Conservation (phyloP, 495 filamentous ascomycete species). For the Trichoderma reesei region DNA sequence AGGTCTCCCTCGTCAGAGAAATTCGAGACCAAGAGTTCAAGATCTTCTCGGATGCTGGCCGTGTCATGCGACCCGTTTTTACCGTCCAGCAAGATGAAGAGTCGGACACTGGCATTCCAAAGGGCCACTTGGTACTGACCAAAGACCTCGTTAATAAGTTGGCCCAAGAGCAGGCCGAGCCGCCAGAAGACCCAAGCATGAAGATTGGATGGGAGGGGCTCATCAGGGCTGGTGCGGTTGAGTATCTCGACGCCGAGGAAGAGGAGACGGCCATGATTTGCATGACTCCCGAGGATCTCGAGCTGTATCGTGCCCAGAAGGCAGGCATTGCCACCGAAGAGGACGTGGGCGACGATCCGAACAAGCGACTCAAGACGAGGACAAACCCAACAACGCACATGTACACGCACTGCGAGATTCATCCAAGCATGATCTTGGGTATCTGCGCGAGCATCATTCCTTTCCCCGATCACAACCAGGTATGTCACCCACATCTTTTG, state of each 20-base stretch:
- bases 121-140: slow-evolving; percentile 69
- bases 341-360: slow-evolving; percentile 31
- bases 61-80: slow-evolving; percentile 86
- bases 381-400: slow-evolving; percentile 73
- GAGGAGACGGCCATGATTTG: slow-evolving; percentile 98
- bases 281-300: slow-evolving; percentile 94
- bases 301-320: slow-evolving; percentile 46
- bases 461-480: slow-evolving; percentile 97
- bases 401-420: slow-evolving; percentile 98
- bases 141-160: slow-evolving; percentile 69
- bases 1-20: slow-evolving; percentile 88
- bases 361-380: slow-evolving; percentile 76
- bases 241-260: slow-evolving; percentile 95
- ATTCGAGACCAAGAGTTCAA: slow-evolving; percentile 97
- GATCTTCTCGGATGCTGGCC: slow-evolving; percentile 93
- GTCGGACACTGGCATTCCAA: slow-evolving; percentile 55
- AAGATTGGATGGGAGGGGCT: slow-evolving; percentile 84
- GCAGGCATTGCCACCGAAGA: slow-evolving; percentile 42
- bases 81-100: slow-evolving; percentile 66
- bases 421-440: slow-evolving; percentile 96
- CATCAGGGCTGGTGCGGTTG: slow-evolving; percentile 69
- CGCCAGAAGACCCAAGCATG: slow-evolving; percentile 47
- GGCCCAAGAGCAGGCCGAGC: slow-evolving; percentile 38
- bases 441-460: slow-evolving; percentile 99
- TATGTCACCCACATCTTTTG: slow-evolving; percentile 21